Base-by-base conservation (phyloP, 2,329 filamentous ascomycete genomes). In the Rutstroemia sp. region DNA sequence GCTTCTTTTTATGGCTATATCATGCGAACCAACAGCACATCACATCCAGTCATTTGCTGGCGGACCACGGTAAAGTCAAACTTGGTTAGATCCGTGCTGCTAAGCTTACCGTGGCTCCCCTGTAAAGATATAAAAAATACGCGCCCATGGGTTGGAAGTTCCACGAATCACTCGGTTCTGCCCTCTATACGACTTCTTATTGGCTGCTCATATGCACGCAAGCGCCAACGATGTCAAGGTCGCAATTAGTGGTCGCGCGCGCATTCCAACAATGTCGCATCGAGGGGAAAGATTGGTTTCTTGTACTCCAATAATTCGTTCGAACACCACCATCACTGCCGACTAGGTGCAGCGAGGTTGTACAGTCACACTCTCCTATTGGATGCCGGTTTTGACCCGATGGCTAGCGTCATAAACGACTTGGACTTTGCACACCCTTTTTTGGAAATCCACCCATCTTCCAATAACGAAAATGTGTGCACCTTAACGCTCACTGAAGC, bases 11-110 rank as follows among this genome's bases (percentile, higher is more conserved):
- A 30, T 50, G 45, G 36, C 9, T 50, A 50, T 19, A 40, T 42
- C 44, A 54, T 45, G 49, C 42, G 51, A 30, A 17, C 36, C 46
- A 38, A 38, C 14, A 25, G 47, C 38, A 56, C 10, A 47, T 16
- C 19, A 47, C 53, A 45, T 56, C 47, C 53, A 56, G 47, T 56
- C 53, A 25, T 51, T n/a, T 30, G n/a, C 17, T 51, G 16, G 42
- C 17, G 5, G 44, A 27, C 47, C 34, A 51, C 27, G 27, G 25
- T 38, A 19, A 42, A 36, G 27, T 51, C 39, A 51, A 56, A 56
- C 53, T 34, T 25, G 36, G 21, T 49, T 30, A 50, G 10, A 44
- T 42, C 38, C 14, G 38, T 51, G 47, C 23, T 44, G 53, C 19
- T 38, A 21, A 36, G 10, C 50, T 16, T 8, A 14, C 12, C 16